A percentile compares a stretch with the other conserved stretches of the same genome.
Evolutionary conservation across 2,329 filamentous ascomycete genomes (phyloP).

Genomic region (Neophaeococcomyces mojaviensis): DNA sequence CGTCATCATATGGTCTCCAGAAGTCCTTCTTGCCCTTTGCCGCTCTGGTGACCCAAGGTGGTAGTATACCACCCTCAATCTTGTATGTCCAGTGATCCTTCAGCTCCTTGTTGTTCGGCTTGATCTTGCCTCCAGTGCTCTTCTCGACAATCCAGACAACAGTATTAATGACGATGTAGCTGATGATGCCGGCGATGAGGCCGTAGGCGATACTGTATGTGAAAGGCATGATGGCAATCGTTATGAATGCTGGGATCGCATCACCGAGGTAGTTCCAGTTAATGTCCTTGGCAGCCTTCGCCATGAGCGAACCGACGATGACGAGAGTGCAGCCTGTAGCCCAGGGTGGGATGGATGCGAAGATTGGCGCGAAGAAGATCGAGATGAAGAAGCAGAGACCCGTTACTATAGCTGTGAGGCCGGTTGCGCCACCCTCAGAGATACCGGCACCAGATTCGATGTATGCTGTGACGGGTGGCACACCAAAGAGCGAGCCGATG

Average conservation of each 20-base stretch:
- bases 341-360: conserved; percentile 82
- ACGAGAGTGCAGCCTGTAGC: conserved; percentile 83
- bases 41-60: conserved; percentile 63
- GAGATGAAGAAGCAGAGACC: conserved; percentile 80
- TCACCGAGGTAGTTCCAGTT: conserved; percentile 86
- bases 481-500: conserved; percentile 69
- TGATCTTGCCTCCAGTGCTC: conserved; percentile 59
- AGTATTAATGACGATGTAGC: conserved; percentile 69
- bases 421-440: conserved; percentile 76
- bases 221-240: conserved; percentile 80
- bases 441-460: conserved; percentile 87
- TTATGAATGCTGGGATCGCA: conserved; percentile 75
- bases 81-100: conserved; percentile 77
- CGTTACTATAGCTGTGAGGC: conserved; percentile 70
- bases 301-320: conserved; percentile 84
- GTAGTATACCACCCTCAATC: conserved; percentile 65
- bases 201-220: conserved; percentile 84
- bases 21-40: conserved; percentile 64
- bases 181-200: conserved; percentile 70
- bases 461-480: conserved; percentile 76
- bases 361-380: conserved; percentile 84
- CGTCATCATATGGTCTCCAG: conserved; percentile 46
- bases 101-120: conserved; percentile 65
- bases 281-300: conserved; percentile 58
- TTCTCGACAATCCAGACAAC: conserved; percentile 62